Evolutionary conservation across 371 early-diverging fungal species (phyloP).

Genomic region (Mucor velutinosus): DNA sequence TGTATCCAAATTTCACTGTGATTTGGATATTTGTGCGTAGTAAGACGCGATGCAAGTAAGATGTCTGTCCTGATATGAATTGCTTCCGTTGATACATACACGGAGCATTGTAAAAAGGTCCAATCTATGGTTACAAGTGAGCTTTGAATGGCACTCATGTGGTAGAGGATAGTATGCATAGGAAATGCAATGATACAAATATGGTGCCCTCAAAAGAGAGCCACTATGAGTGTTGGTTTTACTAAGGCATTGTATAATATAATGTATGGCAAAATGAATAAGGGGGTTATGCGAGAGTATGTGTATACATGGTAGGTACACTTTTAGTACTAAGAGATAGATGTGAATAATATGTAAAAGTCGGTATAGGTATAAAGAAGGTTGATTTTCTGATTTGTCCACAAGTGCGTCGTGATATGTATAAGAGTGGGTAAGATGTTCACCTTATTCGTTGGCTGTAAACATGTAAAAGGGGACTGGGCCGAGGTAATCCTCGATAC

Average conservation of each 20-base stretch:
- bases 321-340: not conserved
- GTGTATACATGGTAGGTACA: not conserved
- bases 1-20: no score
- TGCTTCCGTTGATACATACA: no score
- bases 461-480: slow-evolving; percentile 4
- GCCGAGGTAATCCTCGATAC: slow-evolving; percentile 10
- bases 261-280: not conserved
- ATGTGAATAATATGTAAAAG: not conserved
- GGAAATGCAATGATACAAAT: no score
- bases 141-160: no score
- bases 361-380: not conserved
- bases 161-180: no score
- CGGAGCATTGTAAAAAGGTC: no score
- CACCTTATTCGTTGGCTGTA: not conserved
- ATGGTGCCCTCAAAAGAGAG: not conserved
- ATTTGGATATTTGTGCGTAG: no score
- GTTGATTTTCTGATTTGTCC: not conserved
- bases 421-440: not conserved
- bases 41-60: no score
- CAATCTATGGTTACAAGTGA: no score
- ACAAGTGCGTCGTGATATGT: not conserved
- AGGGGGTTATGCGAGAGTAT: not conserved
- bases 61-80: no score
- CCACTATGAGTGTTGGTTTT: not conserved
- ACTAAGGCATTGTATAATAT: not conserved